Percentiles rank a stretch among this genome's conserved stretches.
Conservation (phyloP, 306 rosid species). For the Delonix regia region DNA sequence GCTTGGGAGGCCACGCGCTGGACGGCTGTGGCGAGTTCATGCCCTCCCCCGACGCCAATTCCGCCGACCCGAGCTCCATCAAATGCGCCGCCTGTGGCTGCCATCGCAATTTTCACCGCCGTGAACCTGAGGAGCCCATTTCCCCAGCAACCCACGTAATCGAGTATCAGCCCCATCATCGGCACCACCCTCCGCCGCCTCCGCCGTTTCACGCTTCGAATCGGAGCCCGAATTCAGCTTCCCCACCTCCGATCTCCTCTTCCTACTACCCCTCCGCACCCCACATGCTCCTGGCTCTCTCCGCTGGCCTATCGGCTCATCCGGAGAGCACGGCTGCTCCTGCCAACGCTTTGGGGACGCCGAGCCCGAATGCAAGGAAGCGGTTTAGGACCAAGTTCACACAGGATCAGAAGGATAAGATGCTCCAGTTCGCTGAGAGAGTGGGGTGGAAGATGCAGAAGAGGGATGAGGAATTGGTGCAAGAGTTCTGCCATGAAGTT, state of each 20-base stretch:
- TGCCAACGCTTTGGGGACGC: slow-evolving; percentile 16
- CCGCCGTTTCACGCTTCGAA: slow-evolving; percentile 41
- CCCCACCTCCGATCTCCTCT: slow-evolving; percentile 98
- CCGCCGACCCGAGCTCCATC: slow-evolving; percentile 76
- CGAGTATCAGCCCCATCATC: slow-evolving; percentile 87
- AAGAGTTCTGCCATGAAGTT: slow-evolving; percentile 55
- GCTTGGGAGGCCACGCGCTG: slow-evolving; percentile 79
- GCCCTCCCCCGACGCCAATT: slow-evolving; percentile 67
- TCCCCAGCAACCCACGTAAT: slow-evolving; percentile 56
- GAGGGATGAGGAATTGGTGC: slow-evolving; percentile 55
- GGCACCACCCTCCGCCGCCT: slow-evolving; percentile 69
- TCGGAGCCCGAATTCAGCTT: slow-evolving; percentile 80
- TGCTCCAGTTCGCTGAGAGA: slow-evolving; percentile 61
- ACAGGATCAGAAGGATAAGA: slow-evolving; percentile 69
- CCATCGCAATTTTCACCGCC: slow-evolving; percentile 98
- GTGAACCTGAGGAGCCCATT: slow-evolving; percentile 75
- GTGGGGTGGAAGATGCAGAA: slow-evolving; percentile 83
- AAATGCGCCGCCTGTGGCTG: slow-evolving; percentile 99
- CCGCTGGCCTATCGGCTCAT: slow-evolving; percentile 49
- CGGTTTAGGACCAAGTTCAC: slow-evolving; percentile 65
- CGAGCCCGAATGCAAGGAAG: slow-evolving; percentile 43
- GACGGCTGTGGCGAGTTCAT: slow-evolving; percentile 98
- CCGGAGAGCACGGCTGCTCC: slow-evolving; percentile 55
- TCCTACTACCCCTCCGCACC: slow-evolving; percentile 93
- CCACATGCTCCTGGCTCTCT: slow-evolving; percentile 88